These are phyloP conservation scores for Fusarium compactum DNA, from an alignment of 2,329 filamentous ascomycete species.

Conservation along the genomic window DNA sequence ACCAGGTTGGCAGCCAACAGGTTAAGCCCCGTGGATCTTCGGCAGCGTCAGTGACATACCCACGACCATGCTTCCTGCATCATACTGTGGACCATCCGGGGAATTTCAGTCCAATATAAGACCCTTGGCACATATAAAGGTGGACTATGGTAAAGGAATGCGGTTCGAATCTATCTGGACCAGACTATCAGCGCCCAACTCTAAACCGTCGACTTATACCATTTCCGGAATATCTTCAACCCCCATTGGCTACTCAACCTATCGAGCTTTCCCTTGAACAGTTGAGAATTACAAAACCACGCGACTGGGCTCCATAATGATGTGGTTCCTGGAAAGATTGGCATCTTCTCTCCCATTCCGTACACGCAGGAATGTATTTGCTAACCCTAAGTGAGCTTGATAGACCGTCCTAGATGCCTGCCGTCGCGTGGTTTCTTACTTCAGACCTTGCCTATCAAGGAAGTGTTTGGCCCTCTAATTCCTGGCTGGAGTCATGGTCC, in stretches of 20 bases:
- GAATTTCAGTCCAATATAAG: background rate
- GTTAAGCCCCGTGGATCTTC: slow-evolving; percentile 1
- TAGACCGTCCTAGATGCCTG: background rate
- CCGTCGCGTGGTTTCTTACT: background rate
- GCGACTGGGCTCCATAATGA: background rate
- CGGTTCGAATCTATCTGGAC: slow-evolving; percentile 12
- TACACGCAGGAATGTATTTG: background rate
- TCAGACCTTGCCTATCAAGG: slow-evolving; percentile 4
- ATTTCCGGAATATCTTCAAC: slow-evolving; percentile 17
- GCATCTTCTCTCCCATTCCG: slow-evolving; percentile 5
- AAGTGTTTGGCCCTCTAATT: background rate
- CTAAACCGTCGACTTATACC: slow-evolving; percentile 5
- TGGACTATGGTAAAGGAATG: slow-evolving; percentile 19
- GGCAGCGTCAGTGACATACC: background rate
- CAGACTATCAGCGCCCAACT: slow-evolving; percentile 2
- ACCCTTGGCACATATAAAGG: background rate
- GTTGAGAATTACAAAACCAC: background rate
- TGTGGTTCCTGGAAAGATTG: background rate
- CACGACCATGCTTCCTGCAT: background rate
- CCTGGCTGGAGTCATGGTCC: slow-evolving; percentile 1
- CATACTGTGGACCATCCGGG: background rate
- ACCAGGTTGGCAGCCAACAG: background rate
- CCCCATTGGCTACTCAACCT: slow-evolving; percentile 3
- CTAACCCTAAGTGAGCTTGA: background rate
- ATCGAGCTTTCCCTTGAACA: background rate